Percentiles rank a stretch among this genome's conserved stretches.
Evolutionary conservation across 2,329 filamentous ascomycete species (phyloP).

Genomic region (Periconia sp.): DNA sequence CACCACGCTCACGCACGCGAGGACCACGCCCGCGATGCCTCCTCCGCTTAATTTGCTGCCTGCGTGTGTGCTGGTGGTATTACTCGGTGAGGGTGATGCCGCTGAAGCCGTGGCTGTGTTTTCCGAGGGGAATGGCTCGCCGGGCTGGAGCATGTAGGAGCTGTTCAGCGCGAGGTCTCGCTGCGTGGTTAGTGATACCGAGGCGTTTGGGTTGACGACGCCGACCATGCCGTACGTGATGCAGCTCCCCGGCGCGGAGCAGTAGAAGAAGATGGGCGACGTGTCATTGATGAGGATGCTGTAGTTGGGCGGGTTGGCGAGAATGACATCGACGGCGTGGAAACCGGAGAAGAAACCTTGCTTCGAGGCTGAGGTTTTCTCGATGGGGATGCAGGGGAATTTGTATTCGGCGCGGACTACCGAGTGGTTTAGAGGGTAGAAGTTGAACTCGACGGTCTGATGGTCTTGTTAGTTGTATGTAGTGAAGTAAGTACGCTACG

Average conservation of each 20-base stretch:
- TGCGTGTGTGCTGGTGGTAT: neutral
- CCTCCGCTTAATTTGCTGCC: constrained; percentile 32
- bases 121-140: constrained; percentile 36
- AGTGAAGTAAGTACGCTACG: no score
- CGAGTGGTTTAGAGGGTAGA: constrained; percentile 47
- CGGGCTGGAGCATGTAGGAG: constrained; percentile 35
- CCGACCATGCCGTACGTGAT: constrained; percentile 70
- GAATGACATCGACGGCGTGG: constrained; percentile 24
- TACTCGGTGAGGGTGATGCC: constrained; percentile 3
- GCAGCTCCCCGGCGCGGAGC: constrained; percentile 65
- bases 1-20: constrained; percentile 50
- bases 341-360: constrained; percentile 36
- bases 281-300: constrained; percentile 33
- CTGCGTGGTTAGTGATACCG: constrained; percentile 25
- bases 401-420: constrained; percentile 45
- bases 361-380: constrained; percentile 29
- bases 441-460: constrained; percentile 43
- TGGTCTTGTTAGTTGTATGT: neutral
- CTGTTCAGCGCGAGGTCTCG: constrained; percentile 23
- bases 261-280: constrained; percentile 42
- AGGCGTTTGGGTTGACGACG: constrained; percentile 63
- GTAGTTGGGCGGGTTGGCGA: constrained; percentile 30
- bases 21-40: constrained; percentile 56
- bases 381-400: constrained; percentile 45
- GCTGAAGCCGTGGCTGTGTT: constrained; percentile 8